These are phyloP conservation scores for Spongiforma sp. DNA, from an alignment of 1,284 basidiomycete species.

Conservation along the genomic window DNA sequence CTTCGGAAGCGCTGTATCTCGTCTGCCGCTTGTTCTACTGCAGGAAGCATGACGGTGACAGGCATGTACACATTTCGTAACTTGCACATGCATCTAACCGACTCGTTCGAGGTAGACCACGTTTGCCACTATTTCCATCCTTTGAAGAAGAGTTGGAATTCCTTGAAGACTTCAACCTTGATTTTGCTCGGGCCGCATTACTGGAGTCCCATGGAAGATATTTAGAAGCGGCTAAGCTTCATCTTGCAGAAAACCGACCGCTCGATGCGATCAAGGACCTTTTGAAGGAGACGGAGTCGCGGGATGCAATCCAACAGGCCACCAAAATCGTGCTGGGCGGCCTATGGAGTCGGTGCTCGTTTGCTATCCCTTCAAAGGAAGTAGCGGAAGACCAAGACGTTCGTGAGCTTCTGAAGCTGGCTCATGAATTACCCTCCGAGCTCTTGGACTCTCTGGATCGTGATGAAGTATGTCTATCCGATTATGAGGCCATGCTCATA, in stretches of 20 bases:
- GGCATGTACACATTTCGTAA: constrained; percentile 18
- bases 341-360: constrained; percentile 34
- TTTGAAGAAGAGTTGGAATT: constrained; percentile 62
- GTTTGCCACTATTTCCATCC: constrained; percentile 55
- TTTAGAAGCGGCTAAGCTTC: constrained; percentile 60
- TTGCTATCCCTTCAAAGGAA: constrained; percentile 18
- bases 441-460: constrained; percentile 20
- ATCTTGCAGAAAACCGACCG: constrained; percentile 54
- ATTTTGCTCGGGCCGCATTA: constrained; percentile 53
- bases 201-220: constrained; percentile 51
- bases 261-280: constrained; percentile 55
- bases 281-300: constrained; percentile 41
- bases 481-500: background rate
- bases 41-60: constrained; percentile 41
- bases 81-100: background rate
- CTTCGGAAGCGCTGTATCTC: constrained; percentile 48
- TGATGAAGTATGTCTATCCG: constrained; percentile 18
- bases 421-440: constrained; percentile 19
- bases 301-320: constrained; percentile 38
- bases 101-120: constrained; percentile 41
- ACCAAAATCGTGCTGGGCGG: constrained; percentile 30
- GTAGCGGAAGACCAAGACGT: constrained; percentile 12
- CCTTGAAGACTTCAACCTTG: constrained; percentile 59
- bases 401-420: constrained; percentile 22
- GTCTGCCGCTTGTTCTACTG: constrained; percentile 60